A percentile compares a stretch with the other conserved stretches of the same genome.
Evolutionary conservation across 2,329 filamentous ascomycete genomes (phyloP).

Genomic region (Botrytis pseudocinerea): DNA sequence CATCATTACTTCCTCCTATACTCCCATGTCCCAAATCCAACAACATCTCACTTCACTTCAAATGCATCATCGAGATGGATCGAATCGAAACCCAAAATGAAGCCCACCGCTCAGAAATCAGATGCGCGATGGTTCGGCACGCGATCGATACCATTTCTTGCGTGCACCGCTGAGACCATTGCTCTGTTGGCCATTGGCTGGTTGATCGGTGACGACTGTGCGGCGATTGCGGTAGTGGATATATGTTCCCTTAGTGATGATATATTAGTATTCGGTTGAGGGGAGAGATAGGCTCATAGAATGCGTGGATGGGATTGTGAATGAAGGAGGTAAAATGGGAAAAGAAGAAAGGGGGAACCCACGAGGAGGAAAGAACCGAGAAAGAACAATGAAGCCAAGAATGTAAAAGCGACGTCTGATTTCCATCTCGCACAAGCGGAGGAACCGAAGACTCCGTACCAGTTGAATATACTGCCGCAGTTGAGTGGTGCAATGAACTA

Average conservation of each 20-base stretch:
- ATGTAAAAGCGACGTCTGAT: constrained; percentile 47
- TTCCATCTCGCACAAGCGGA: constrained; percentile 68
- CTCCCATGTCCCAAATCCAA: not conserved
- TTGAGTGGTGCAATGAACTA: constrained; percentile 76
- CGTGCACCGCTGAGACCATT: not conserved
- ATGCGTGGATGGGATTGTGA: constrained; percentile 38
- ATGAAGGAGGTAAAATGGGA: constrained; percentile 35
- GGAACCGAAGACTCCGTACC: constrained; percentile 79
- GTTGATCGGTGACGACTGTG: not conserved
- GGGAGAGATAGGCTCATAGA: too few species aligned
- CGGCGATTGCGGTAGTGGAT: constrained; percentile 22
- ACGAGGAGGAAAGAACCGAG: constrained; percentile 31
- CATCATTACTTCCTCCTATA: not conserved
- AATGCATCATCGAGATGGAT: not conserved
- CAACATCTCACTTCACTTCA: not conserved
- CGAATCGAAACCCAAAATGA: not conserved
- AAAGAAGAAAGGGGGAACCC: constrained; percentile 20
- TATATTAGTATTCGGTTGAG: not conserved
- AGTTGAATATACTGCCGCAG: constrained; percentile 75
- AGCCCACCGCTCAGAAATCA: not conserved
- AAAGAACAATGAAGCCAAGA: constrained; percentile 34
- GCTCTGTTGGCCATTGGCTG: not conserved
- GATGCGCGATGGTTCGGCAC: not conserved
- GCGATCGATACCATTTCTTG: constrained; percentile 25
- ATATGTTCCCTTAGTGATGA: constrained; percentile 22